phyloP scores from a whole-genome alignment of 2,329 filamentous ascomycete genomes.

The Tolypocladium ophioglossoides region DNA sequence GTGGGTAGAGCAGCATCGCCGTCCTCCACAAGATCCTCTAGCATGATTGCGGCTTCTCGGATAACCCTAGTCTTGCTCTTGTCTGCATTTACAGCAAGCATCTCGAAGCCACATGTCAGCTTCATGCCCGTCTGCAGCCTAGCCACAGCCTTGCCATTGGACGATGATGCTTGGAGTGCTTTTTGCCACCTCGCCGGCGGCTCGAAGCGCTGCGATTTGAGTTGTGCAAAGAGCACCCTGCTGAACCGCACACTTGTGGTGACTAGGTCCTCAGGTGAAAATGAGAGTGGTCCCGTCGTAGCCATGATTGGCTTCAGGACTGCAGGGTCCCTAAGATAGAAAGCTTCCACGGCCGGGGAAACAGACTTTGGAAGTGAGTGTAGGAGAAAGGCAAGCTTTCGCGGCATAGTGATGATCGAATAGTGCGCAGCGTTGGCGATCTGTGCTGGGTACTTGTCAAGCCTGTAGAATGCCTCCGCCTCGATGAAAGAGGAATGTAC shows the following conservation, averaged over 20 bases:
- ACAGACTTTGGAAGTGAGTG: conserved; percentile 66
- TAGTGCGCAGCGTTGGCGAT: conserved; percentile 69
- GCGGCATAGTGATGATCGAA: conserved; percentile 62
- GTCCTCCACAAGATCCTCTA: conserved; percentile 66
- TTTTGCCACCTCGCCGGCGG: conserved; percentile 44
- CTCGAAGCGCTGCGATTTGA: conserved; percentile 75
- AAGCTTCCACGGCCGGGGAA: conserved; percentile 76
- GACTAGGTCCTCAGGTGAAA: conserved; percentile 71
- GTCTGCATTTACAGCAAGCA: conserved; percentile 60
- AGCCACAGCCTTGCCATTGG: conserved; percentile 7
- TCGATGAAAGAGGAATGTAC: conserved; percentile 67
- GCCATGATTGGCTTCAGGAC: conserved; percentile 58
- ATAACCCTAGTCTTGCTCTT: conserved; percentile 58
- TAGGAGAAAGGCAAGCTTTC: conserved; percentile 71
- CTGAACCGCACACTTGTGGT: conserved; percentile 74
- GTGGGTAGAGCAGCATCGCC: conserved; percentile 57
- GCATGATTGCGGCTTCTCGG: conserved; percentile 63
- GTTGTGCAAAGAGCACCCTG: conserved; percentile 79
- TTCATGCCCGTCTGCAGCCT: conserved; percentile 76
- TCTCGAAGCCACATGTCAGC: conserved; percentile 80
- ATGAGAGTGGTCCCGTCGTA: conserved; percentile 42
- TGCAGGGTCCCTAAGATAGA: conserved; percentile 81
- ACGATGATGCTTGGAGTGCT: conserved; percentile 6
- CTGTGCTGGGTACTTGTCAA: conserved; percentile 72
- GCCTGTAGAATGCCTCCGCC: conserved; percentile 80